Base-by-base conservation (phyloP, 768 basidiomycete genomes). In the Russula virescens region DNA sequence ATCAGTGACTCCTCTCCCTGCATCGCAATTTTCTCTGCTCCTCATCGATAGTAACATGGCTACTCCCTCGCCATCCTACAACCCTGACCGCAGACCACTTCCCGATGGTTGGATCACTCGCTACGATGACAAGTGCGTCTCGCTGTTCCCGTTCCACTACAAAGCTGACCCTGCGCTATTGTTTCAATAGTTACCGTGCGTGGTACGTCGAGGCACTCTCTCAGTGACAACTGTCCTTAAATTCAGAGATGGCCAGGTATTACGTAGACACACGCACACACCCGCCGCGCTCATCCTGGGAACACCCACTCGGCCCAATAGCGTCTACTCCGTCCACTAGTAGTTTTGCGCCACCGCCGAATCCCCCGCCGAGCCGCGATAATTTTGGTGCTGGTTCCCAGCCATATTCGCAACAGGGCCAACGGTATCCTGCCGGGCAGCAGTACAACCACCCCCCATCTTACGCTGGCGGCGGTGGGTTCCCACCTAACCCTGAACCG, bases 81-180 rank as follows among this genome's bases (percentile, higher is more conserved):
- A 83, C 71, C 80, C 80, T n/a, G 88, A 90, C 70, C 71, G 73
- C 14, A 80, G 88, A 57, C 74, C 77, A 5, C 78, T 90, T 1
- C 88, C 88, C 11, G 74, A 74, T 1, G 89, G 89, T 43, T 91
- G 88, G 88, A 75, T 82, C 19, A 73, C 80, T 19, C 86, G 88
- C 68, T 91, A 77, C 68, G 88, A 91, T 67, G 51, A 70, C 58
- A 85, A 84, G 89, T 89, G 69, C 52, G 85, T 79, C 62, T 43
- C 48, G 31, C 10, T 51, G n/a, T 60, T 69, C 67, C 69, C 46
- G 66, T 69, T 74, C 66, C 63, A 52, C 68, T 46, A 56, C 43
- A 52, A 23, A 58, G 59, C 62, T 50, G 34, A 53, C 23, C 34
- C 46, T 53, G 13, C 19, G 9, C 68, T 63, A 77, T 71, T 48